Percentiles rank a stretch among this genome's conserved stretches.
phyloP scores from a whole-genome alignment of 2,329 filamentous ascomycete genomes.

The Thielaviopsis populi region DNA sequence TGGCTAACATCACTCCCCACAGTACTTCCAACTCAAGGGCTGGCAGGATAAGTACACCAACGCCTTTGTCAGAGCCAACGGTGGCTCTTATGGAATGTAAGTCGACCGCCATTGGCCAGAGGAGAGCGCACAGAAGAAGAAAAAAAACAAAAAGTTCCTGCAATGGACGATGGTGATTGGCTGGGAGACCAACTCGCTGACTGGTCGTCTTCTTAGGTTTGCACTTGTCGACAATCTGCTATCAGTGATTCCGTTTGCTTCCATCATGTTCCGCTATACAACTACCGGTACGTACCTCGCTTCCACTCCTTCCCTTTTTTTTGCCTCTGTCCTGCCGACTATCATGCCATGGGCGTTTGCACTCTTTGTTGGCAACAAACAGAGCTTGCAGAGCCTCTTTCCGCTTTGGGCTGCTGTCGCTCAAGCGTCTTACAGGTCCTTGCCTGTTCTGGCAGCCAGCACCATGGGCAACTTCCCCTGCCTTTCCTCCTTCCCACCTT shows the following conservation, averaged over 20 bases:
- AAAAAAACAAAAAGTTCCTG: not conserved
- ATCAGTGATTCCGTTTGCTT: slow-evolving; percentile 70
- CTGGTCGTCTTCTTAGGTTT: slow-evolving; percentile 38
- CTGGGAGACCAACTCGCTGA: not conserved
- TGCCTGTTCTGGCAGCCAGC: not conserved
- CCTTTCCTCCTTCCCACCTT: not conserved
- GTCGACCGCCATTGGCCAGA: slow-evolving; percentile 22
- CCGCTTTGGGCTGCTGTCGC: not conserved
- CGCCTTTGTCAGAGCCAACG: slow-evolving; percentile 54
- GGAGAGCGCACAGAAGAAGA: not conserved
- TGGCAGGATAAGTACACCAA: slow-evolving; percentile 53
- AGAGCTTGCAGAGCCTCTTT: slow-evolving; percentile 15
- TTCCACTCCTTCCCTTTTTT: not conserved
- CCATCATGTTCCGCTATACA: slow-evolving; percentile 76
- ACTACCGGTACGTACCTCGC: slow-evolving; percentile 46
- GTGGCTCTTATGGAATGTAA: slow-evolving; percentile 68
- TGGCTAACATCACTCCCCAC: slow-evolving; percentile 26
- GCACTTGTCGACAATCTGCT: slow-evolving; percentile 59
- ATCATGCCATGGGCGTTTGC: not conserved
- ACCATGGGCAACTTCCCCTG: not conserved
- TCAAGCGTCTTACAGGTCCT: not conserved
- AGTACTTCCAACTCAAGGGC: slow-evolving; percentile 86
- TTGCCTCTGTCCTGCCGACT: not conserved
- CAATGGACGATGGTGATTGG: not conserved
- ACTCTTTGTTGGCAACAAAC: slow-evolving; percentile 17